A percentile compares a stretch with the other conserved stretches of the same genome.
Conservation (phyloP, 139 green algal genomes). For the Tetraselmis chui region DNA sequence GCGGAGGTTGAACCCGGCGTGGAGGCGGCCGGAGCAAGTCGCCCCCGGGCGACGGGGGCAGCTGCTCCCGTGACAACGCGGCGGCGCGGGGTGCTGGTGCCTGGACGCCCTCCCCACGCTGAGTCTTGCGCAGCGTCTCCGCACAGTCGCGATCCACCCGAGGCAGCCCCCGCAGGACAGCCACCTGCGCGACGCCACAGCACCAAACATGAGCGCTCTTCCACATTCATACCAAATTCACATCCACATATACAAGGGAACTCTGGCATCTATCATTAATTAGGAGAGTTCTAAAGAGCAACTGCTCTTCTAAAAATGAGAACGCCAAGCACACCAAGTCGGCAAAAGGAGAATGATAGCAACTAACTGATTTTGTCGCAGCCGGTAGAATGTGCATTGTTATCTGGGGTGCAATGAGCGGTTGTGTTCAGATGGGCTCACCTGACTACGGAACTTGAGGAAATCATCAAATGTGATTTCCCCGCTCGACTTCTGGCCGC, state of each 20-base stretch:
- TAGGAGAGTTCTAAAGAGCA: no score
- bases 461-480: constrained; percentile 33
- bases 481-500: constrained; percentile 18
- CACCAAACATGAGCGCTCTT: no score
- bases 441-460: constrained; percentile 19
- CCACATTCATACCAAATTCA: no score
- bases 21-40: background rate
- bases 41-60: background rate
- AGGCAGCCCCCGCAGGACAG: background rate
- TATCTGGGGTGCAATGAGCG: no score
- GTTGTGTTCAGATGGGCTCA: no score
- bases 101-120: background rate
- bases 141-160: background rate
- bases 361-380: no score
- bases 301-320: no score
- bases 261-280: no score
- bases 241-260: no score
- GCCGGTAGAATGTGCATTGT: no score
- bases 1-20: background rate
- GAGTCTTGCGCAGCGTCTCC: background rate
- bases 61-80: background rate
- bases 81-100: background rate
- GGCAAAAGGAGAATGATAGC: no score
- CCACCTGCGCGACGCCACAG: background rate
- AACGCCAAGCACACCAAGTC: no score